Evolutionary conservation across 768 basidiomycete species (phyloP), one percentile per base, ranked within the genome.

Genomic region (Boletus bicolor): DNA sequence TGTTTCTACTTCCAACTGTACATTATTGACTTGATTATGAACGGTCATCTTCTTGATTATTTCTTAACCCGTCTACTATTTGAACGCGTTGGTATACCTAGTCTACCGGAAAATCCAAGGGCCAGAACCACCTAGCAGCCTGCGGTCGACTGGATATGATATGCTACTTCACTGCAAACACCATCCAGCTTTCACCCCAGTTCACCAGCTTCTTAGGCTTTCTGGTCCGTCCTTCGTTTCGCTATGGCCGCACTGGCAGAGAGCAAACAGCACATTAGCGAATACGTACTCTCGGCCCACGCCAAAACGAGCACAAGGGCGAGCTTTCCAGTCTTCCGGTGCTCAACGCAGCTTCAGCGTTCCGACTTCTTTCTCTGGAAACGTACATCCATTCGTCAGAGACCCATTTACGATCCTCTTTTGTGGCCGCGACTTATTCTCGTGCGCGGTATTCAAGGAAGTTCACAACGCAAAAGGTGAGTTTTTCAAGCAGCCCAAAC

Each of bases 341-440:
- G 7, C 10, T 42, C 56, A 5, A 30, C 49, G n/a, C 34, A 39
- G 53, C 32, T 54, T 19, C 12, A 32, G 56, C 38, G 28, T 10
- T 39, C 41, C 49, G 17, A 34, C 53, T n/a, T 19, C 38, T 47
- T 52, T 49, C 35, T 30, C 32, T 34, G 19, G 45, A 19, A 21
- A 42, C 44, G 32, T 5, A n/a, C 53, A 32, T 21, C 24, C 51
- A 9, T 28, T 47, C 19, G 49, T 46, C 44, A 61, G 52, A 39
- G 67, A 74, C 21, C 75, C 75, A 5, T 87, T 91, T 67, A 80
- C 84, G n/a, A 81, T 97, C 41, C 78, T 97, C 7, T 96, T 92
- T 70, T 82, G 92, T 67, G 94, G 94, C 49, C 87, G 91, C 17
- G 93, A 95, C 68, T 82, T 85, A 63, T 96, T 96, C 70, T 96